These are phyloP conservation scores for Letharia columbiana DNA, from an alignment of 495 filamentous ascomycete genomes.

Conservation along the genomic window DNA sequence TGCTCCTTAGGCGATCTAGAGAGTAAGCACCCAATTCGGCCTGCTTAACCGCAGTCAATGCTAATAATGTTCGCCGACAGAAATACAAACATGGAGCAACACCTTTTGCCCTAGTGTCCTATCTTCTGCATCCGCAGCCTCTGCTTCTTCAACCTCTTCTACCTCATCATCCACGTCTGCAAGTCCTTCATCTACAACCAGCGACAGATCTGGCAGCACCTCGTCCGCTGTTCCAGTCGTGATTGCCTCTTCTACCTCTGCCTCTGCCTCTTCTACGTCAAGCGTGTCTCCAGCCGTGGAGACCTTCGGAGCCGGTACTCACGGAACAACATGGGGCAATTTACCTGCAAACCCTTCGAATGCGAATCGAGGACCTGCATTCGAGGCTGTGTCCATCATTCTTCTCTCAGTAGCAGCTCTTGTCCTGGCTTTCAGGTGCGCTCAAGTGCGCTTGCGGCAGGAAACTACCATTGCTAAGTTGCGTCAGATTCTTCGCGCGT, in stretches of 20 bases:
- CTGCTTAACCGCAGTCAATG: neutral
- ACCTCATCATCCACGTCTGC: slow-evolving; percentile 1
- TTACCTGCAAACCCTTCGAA: slow-evolving; percentile 2
- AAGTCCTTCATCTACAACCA: neutral
- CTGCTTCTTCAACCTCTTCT: neutral
- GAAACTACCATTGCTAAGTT: neutral
- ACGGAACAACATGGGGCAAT: slow-evolving; percentile 16
- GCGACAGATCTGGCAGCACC: neutral
- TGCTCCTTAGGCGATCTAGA: slow-evolving; percentile 16
- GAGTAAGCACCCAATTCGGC: neutral
- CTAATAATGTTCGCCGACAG: slow-evolving; percentile 9
- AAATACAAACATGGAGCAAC: slow-evolving; percentile 14
- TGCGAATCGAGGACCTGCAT: slow-evolving; percentile 17
- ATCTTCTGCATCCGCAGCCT: slow-evolving; percentile 14
- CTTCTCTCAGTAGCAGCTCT: slow-evolving; percentile 15
- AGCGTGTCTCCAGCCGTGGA: neutral
- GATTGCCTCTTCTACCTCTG: neutral
- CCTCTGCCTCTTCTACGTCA: neutral
- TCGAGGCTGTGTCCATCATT: slow-evolving; percentile 22
- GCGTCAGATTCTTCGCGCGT: slow-evolving; percentile 17
- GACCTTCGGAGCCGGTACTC: slow-evolving; percentile 15
- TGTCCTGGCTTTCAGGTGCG: slow-evolving; percentile 20
- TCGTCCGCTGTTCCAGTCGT: neutral
- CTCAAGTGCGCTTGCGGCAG: neutral
- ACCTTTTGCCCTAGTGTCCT: slow-evolving; percentile 18